A percentile compares a stretch with the other conserved stretches of the same genome.
These are phyloP conservation scores for Clonostachys sp. DNA, from an alignment of 2,329 filamentous ascomycete species.

Conservation along the genomic window DNA sequence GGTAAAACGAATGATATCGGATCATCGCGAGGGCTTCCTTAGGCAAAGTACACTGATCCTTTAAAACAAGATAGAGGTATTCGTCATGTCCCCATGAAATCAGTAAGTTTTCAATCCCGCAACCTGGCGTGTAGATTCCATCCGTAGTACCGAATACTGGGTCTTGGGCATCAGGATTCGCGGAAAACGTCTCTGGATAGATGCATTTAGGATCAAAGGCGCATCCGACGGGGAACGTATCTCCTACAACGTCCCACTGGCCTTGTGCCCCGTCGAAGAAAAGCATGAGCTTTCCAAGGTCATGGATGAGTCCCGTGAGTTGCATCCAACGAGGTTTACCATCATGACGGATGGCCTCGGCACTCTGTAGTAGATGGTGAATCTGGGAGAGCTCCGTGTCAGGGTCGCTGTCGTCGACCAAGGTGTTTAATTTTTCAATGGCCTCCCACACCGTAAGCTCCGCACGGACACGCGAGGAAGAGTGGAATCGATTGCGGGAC, in stretches of 20 bases:
- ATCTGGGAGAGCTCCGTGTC: conserved; percentile 86
- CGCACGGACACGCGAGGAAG: conserved; percentile 54
- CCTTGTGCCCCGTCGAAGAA: conserved; percentile 71
- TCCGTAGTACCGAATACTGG: conserved; percentile 69
- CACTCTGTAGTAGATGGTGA: conserved; percentile 85
- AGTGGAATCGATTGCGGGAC: conserved; percentile 57
- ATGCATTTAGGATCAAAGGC: conserved; percentile 73
- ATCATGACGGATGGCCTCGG: conserved; percentile 84
- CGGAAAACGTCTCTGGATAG: conserved; percentile 71
- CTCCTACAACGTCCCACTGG: conserved; percentile 91
- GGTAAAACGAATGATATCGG: conserved; percentile 88
- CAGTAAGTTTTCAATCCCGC: conserved; percentile 84
- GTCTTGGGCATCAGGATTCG: conserved; percentile 71
- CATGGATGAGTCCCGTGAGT: conserved; percentile 72
- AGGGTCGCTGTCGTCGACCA: conserved; percentile 87
- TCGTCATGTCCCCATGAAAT: conserved; percentile 88
- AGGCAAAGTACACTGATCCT: conserved; percentile 75
- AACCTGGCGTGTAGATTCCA: conserved; percentile 76
- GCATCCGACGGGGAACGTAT: conserved; percentile 77
- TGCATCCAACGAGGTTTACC: conserved; percentile 82
- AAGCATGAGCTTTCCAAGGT: conserved; percentile 75
- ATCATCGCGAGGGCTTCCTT: conserved; percentile 88
- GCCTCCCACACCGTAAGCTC: conserved; percentile 87
- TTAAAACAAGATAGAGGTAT: conserved; percentile 82
- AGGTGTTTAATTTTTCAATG: conserved; percentile 86